phyloP scores from a whole-genome alignment of 2,329 filamentous ascomycete genomes.

The Aspergillus proliferans region DNA sequence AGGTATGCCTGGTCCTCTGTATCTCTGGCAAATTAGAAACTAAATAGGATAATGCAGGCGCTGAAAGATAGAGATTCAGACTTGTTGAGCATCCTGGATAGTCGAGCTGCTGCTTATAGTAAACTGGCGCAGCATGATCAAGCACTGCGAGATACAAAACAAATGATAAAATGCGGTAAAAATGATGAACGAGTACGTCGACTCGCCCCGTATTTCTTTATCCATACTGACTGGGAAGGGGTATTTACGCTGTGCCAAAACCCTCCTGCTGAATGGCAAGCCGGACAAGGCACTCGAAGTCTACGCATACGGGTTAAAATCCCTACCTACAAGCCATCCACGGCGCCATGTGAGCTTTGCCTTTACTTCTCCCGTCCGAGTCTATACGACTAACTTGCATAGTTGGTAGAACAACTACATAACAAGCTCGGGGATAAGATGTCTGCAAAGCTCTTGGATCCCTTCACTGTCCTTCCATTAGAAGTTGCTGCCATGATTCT shows the following conservation, averaged over 20 bases:
- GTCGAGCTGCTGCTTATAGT: slow-evolving; percentile 50
- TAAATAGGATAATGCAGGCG: slow-evolving; percentile 23
- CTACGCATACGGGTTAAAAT: slow-evolving; percentile 54
- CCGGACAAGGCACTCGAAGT: slow-evolving; percentile 49
- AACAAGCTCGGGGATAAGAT: slow-evolving; percentile 37
- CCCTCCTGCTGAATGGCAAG: slow-evolving; percentile 43
- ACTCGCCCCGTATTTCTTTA: not conserved
- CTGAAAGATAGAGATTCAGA: slow-evolving; percentile 25
- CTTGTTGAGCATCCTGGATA: slow-evolving; percentile 43
- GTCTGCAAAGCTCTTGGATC: slow-evolving; percentile 35
- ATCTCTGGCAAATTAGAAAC: not conserved
- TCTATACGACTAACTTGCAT: not conserved
- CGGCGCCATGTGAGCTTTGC: slow-evolving; percentile 23
- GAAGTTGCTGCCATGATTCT: slow-evolving; percentile 50
- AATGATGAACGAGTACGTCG: slow-evolving; percentile 45
- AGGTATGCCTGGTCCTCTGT: slow-evolving; percentile 21
- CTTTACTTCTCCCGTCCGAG: slow-evolving; percentile 1
- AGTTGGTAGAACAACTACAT: slow-evolving; percentile 43
- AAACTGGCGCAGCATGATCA: slow-evolving; percentile 46
- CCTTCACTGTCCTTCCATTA: slow-evolving; percentile 48
- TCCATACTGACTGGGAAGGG: slow-evolving; percentile 31
- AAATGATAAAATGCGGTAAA: slow-evolving; percentile 48
- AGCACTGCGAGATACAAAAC: slow-evolving; percentile 52
- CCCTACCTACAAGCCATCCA: slow-evolving; percentile 38
- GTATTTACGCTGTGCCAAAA: slow-evolving; percentile 51